Evolutionary conservation across 1,284 basidiomycete species (phyloP).

Genomic region (Wolfiporia cocos): DNA sequence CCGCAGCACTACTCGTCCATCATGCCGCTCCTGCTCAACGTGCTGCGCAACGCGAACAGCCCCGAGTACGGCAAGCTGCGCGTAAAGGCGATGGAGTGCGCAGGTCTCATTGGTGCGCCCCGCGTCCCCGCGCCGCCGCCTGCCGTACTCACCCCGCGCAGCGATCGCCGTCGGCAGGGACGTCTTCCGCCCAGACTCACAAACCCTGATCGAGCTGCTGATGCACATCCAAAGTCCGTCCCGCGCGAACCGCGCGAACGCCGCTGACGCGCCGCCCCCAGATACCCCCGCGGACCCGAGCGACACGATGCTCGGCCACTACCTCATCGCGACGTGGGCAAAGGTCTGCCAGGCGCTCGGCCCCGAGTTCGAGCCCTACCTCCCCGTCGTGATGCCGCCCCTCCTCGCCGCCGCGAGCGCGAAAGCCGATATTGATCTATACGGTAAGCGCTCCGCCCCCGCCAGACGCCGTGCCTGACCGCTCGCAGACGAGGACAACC

Average conservation of each 20-base stretch:
- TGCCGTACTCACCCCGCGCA: slow-evolving; percentile 19
- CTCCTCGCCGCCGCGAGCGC: slow-evolving; percentile 69
- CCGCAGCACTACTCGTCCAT: slow-evolving; percentile 64
- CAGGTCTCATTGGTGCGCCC: slow-evolving; percentile 64
- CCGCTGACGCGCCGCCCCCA: too few species aligned
- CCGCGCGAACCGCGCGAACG: too few species aligned
- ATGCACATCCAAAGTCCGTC: slow-evolving; percentile 73
- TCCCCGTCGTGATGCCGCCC: slow-evolving; percentile 76
- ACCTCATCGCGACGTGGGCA: slow-evolving; percentile 76
- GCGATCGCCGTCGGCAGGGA: slow-evolving; percentile 80
- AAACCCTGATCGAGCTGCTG: slow-evolving; percentile 64
- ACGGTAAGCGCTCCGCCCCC: slow-evolving; percentile 39
- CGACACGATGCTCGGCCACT: slow-evolving; percentile 62
- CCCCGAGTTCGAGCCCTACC: slow-evolving; percentile 76
- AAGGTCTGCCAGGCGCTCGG: slow-evolving; percentile 80
- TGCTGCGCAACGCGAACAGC: slow-evolving; percentile 63
- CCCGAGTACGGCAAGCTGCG: slow-evolving; percentile 61
- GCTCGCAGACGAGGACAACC: slow-evolving; percentile 45
- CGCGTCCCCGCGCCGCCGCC: not conserved
- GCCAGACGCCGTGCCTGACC: not conserved
- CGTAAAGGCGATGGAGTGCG: slow-evolving; percentile 84
- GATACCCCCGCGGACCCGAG: slow-evolving; percentile 58
- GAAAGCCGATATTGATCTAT: slow-evolving; percentile 76
- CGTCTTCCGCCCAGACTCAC: slow-evolving; percentile 69
- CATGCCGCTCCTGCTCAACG: slow-evolving; percentile 71